phyloP scores from a whole-genome alignment of 1,284 basidiomycete genomes.

The Schizopora paradoxa region DNA sequence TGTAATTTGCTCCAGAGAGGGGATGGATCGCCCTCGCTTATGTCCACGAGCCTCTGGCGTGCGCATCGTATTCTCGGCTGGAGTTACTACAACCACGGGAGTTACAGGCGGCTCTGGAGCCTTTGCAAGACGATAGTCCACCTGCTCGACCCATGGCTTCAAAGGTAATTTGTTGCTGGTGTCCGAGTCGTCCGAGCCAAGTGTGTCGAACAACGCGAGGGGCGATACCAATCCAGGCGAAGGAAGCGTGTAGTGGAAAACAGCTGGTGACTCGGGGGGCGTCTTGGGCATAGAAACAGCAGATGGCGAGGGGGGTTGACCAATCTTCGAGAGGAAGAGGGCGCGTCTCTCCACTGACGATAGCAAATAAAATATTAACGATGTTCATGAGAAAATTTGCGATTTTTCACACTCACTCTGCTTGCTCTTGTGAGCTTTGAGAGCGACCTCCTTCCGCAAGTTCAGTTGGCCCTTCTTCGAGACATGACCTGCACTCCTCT shows the following conservation, averaged over 20 bases:
- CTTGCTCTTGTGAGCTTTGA: constrained; percentile 68
- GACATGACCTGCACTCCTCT: constrained; percentile 31
- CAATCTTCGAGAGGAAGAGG: constrained; percentile 66
- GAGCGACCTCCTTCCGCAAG: constrained; percentile 67
- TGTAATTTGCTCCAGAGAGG: constrained; percentile 72
- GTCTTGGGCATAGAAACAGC: constrained; percentile 55
- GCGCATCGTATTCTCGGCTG: not conserved
- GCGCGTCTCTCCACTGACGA: constrained; percentile 63
- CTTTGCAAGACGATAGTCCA: constrained; percentile 49
- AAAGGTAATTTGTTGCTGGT: constrained; percentile 23
- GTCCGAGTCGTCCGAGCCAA: constrained; percentile 34
- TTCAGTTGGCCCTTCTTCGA: constrained; percentile 47
- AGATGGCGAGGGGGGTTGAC: constrained; percentile 57
- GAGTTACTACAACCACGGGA: not conserved
- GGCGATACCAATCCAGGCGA: constrained; percentile 64
- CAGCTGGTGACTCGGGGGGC: constrained; percentile 62
- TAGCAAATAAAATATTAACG: constrained; percentile 10
- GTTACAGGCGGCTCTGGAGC: not conserved
- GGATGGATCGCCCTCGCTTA: constrained; percentile 33
- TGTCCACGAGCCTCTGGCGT: constrained; percentile 16
- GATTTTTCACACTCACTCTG: constrained; percentile 47
- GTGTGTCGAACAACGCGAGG: constrained; percentile 50
- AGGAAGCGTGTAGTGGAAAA: constrained; percentile 64
- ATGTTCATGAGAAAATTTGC: too few relatives aligned
- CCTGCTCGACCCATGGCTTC: constrained; percentile 58